Base-by-base conservation (phyloP, 169 alveolate species). In the Babesia bovis region DNA sequence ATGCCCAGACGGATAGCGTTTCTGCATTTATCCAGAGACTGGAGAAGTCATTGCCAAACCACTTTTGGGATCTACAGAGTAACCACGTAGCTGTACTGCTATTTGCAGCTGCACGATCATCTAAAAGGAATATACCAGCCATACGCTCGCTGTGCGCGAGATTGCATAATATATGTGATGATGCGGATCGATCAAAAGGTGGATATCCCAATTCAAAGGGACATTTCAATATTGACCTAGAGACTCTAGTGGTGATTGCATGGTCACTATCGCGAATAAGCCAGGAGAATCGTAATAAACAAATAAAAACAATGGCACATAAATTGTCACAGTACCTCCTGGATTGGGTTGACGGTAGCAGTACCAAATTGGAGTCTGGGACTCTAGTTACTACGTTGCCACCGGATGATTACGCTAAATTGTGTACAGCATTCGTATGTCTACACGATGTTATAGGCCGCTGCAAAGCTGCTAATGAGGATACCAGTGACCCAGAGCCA, bases 31-130 rank as follows among this genome's bases (percentile, higher is more conserved):
- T 63, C 6, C 30, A 30, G 28, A 25, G 17, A 26, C 73, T 63
- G 7, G 73, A 63, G 50, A 42, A 60, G 7, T 63, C 73, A 35
- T 49, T 63, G 1, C 73, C 73, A 21, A 63, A 35, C 60, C 50
- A 47, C 49, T 49, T 44, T 36, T 63, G 73, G 73, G 73, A 63
- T 41, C 73, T 63, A n/a, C 42, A 45, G 47, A 2, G 40, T 44
- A 38, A 63, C 49, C 73, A 63, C 49, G 38, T 45, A 23, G 28
- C 73, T 12, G 50, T 49, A 33, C 60, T 63, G 5, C 60, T 63
- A 2, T 63, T 25, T 38, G 49, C 53, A 5, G 58, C 73, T 0
- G 10, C 60, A 28, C 19, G 73, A 42, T 44, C 50, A 1, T 49
- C 73, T 2, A 45, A 58, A 0, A 44, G 51, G 35, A 52, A 58